Evolutionary conservation across 805 yeast species (phyloP), one percentile per base, ranked within the genome.

Genomic region (Candida jianshihensis): DNA sequence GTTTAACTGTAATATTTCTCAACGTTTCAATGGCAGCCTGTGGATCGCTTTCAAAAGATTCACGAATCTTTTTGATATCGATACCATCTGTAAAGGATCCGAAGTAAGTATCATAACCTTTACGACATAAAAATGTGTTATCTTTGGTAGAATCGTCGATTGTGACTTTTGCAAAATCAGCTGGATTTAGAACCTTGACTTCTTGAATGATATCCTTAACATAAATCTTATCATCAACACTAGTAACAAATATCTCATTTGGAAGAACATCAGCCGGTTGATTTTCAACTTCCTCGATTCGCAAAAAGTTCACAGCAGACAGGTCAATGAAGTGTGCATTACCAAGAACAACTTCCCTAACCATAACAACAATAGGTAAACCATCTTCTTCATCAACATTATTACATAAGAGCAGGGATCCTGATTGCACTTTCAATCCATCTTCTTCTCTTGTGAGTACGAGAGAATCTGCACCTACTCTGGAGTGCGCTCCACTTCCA

Each of bases 211-310:
- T 62, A 31, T 73, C 64, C 2, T 41, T 43, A 2, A 77, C 54
- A 33, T 56, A 48, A 13, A 80, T 53, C 26, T 67, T 67, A 4
- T 66, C 69, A 15, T 63, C 36, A 24, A 70, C 68, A 3, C 82
- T 67, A 0, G 84, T 72, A 19, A 81, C 47, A 43, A 73, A 75
- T 6, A 80, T 37, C 52, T 80, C 87, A 46, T 68, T 66, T 1
- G 45, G 47, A 7, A 48, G 53, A 1, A 56, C 34, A 17, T 49
- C 51, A 6, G 36, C 43, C 10, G 64, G 56, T 5, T 46, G 38
- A 4, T 39, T 37, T 2, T 61, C 57, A 7, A 73, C 54, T 26
- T 75, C 79, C 5, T 51, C 29, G 31, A 56, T 49, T 36, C 69
- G 51, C n/a, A 68, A 49, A 41, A 77, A 74, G 54, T 72, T 68